Evolutionary conservation across 768 basidiomycete genomes (phyloP).

Genomic region (Strobilomyces confusus): DNA sequence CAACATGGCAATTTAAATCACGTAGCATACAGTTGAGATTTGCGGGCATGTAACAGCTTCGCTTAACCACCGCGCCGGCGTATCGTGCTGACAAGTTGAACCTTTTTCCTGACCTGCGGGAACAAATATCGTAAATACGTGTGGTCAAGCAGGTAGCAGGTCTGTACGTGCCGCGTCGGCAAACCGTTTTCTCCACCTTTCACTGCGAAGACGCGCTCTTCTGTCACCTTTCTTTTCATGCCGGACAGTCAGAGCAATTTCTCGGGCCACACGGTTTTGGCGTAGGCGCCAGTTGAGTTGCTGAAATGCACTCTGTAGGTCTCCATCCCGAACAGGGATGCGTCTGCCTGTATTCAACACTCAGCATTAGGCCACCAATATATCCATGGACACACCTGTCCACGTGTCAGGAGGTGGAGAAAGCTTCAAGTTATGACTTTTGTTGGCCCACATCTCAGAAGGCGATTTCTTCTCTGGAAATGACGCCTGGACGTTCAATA

Average conservation of each 20-base stretch:
- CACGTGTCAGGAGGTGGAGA: constrained; percentile 48
- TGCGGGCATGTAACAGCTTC: background rate
- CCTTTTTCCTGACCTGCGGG: constrained; percentile 77
- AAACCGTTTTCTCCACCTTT: constrained; percentile 77
- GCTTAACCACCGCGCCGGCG: constrained; percentile 64
- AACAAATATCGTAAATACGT: constrained; percentile 12
- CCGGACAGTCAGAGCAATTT: constrained; percentile 48
- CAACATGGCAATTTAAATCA: constrained; percentile 1
- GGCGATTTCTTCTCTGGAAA: constrained; percentile 21
- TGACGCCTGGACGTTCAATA: constrained; percentile 13
- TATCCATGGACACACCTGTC: constrained; percentile 35
- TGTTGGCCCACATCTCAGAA: constrained; percentile 37
- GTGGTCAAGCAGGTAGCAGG: constrained; percentile 7
- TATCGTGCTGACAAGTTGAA: constrained; percentile 75
- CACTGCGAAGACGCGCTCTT: constrained; percentile 66
- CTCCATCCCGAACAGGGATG: constrained; percentile 41
- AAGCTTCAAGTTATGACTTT: constrained; percentile 19
- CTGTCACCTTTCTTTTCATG: constrained; percentile 85
- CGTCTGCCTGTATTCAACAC: constrained; percentile 51
- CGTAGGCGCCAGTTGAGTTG: constrained; percentile 48
- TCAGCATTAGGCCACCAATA: constrained; percentile 4
- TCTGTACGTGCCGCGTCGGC: constrained; percentile 61
- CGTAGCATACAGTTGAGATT: constrained; percentile 4
- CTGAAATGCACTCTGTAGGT: constrained; percentile 45
- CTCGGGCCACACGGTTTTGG: constrained; percentile 52